Conservation (phyloP, 2,329 filamentous ascomycete species). For the Alternaria incomplexa region DNA sequence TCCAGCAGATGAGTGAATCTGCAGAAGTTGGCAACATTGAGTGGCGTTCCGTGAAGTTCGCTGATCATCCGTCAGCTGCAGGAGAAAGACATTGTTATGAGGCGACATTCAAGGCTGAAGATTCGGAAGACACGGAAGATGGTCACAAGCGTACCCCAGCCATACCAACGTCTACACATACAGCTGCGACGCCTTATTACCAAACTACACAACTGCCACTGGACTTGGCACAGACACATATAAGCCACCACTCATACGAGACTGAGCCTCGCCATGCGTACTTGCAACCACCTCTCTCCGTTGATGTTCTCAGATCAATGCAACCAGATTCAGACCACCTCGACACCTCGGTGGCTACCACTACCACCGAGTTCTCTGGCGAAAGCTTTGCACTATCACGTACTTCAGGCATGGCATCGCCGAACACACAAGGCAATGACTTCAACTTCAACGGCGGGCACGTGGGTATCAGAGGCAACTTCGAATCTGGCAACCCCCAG, state of each 20-base stretch:
- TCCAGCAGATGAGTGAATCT: conserved; percentile 36
- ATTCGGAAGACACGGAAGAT: conserved; percentile 2
- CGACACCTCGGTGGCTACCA: conserved; percentile 24
- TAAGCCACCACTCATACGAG: conserved; percentile 18
- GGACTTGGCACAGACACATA: conserved; percentile 16
- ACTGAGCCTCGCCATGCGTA: conserved; percentile 18
- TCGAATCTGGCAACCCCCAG: conserved; percentile 42
- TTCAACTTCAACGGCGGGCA: conserved; percentile 51
- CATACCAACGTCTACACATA: not conserved
- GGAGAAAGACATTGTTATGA: conserved; percentile 26
- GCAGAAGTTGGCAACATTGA: conserved; percentile 39
- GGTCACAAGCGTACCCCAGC: conserved; percentile 1
- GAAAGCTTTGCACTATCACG: conserved; percentile 30
- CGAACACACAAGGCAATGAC: conserved; percentile 38
- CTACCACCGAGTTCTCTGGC: conserved; percentile 34
- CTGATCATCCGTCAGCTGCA: not conserved
- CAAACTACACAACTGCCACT: conserved; percentile 14
- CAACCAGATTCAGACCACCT: conserved; percentile 32
- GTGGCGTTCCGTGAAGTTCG: conserved; percentile 44
- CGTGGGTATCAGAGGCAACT: conserved; percentile 46
- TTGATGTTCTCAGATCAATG: conserved; percentile 29
- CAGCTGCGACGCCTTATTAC: conserved; percentile 21
- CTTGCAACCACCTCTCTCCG: conserved; percentile 32
- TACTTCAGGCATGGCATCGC: conserved; percentile 23
- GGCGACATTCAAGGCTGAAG: conserved; percentile 11